Conservation (phyloP, 441 rosid species). For the Isatis lusitanica region DNA sequence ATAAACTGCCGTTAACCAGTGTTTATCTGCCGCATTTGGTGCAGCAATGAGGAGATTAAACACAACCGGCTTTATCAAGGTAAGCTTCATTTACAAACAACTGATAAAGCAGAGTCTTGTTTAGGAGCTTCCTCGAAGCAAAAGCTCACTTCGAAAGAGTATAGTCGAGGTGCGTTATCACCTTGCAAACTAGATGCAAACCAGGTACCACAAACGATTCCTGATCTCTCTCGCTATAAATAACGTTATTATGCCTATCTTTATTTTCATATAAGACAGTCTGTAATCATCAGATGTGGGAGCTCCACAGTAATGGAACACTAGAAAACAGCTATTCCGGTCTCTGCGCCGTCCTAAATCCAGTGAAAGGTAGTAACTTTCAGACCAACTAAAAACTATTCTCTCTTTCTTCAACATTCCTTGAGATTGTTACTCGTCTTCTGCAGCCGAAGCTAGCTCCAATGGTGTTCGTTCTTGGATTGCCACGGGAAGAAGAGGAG, state of each 20-base stretch:
- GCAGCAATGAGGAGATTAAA: slow-evolving; percentile 54
- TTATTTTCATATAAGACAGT: not conserved
- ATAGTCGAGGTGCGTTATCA: slow-evolving; percentile 54
- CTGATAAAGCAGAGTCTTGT: slow-evolving; percentile 59
- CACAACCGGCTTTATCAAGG: slow-evolving; percentile 42
- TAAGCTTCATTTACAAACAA: slow-evolving; percentile 51
- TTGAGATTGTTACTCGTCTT: not conserved
- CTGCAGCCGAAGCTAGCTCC: slow-evolving; percentile 41
- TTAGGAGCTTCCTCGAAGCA: slow-evolving; percentile 65
- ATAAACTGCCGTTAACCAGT: not conserved
- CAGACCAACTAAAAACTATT: not conserved
- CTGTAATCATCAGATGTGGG: slow-evolving; percentile 67
- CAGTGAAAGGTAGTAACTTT: slow-evolving; percentile 47
- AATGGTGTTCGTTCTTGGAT: slow-evolving; percentile 81
- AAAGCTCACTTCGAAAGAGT: slow-evolving; percentile 68
- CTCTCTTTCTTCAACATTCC: not conserved
- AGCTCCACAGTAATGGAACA: slow-evolving; percentile 59
- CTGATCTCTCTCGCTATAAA: not conserved
- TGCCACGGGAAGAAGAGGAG: slow-evolving; percentile 79
- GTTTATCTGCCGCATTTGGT: slow-evolving; percentile 14
- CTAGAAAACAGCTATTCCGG: slow-evolving; percentile 75
- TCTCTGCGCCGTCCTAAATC: slow-evolving; percentile 65
- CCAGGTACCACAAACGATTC: slow-evolving; percentile 49
- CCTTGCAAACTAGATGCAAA: slow-evolving; percentile 68
- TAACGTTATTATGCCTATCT: not conserved